Percentiles rank a stretch among this genome's conserved stretches.
Conservation (phyloP, 2,329 filamentous ascomycete species). For the Periconia digitata region DNA sequence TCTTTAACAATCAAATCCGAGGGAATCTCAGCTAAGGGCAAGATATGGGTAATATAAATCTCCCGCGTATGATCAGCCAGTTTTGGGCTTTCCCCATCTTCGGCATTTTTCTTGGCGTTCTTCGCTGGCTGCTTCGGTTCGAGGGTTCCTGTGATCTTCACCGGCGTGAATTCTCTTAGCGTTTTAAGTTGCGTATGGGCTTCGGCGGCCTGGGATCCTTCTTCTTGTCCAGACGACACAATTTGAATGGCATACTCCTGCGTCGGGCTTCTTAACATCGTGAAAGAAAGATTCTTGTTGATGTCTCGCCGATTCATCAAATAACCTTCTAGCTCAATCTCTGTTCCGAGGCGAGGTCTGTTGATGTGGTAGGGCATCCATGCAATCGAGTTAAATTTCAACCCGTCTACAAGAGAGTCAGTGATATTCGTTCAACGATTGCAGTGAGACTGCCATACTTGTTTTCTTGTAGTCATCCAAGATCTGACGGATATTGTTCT, state of each 20-base stretch:
- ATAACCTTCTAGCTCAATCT: constrained; percentile 65
- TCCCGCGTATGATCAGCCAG: constrained; percentile 49
- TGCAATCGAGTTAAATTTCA: neutral
- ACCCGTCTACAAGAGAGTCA: constrained; percentile 12
- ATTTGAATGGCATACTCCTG: constrained; percentile 53
- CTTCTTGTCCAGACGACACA: constrained; percentile 46
- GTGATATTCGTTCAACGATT: no score
- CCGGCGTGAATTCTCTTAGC: constrained; percentile 55
- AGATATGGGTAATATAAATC: constrained; percentile 63
- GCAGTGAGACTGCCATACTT: constrained; percentile 23
- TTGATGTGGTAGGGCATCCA: neutral
- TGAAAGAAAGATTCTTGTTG: constrained; percentile 71
- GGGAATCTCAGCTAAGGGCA: constrained; percentile 72
- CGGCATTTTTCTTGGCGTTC: neutral
- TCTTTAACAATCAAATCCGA: constrained; percentile 75
- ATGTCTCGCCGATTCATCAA: constrained; percentile 69
- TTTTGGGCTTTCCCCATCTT: no score
- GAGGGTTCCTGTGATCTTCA: constrained; percentile 55
- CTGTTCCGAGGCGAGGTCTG: constrained; percentile 7
- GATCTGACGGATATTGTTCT: constrained; percentile 22
- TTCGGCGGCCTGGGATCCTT: constrained; percentile 21
- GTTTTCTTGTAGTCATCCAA: constrained; percentile 36
- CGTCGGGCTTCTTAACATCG: constrained; percentile 54
- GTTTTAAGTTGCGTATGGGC: constrained; percentile 45
- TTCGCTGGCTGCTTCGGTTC: neutral